These are phyloP conservation scores for Mycena venus DNA, from an alignment of 768 basidiomycete species.

Conservation along the genomic window DNA sequence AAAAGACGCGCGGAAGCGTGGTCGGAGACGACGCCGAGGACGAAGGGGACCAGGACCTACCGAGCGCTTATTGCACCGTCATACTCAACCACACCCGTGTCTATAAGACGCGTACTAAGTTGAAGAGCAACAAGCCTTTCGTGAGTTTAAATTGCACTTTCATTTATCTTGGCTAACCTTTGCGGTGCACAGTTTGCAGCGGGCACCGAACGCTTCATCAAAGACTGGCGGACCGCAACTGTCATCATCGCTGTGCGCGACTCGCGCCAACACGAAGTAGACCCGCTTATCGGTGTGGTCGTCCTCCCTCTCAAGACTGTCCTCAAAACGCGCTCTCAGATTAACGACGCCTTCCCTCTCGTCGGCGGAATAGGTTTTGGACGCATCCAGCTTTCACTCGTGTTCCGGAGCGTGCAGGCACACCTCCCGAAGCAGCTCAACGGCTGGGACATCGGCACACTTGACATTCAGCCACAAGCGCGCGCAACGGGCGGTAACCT, in stretches of 20 bases:
- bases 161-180: neutral
- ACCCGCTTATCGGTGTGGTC: constrained; percentile 81
- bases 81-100: constrained; percentile 59
- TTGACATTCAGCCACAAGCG: constrained; percentile 61
- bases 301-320: constrained; percentile 63
- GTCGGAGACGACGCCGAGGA: constrained; percentile 67
- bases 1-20: constrained; percentile 66
- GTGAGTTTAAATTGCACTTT: constrained; percentile 42
- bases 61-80: constrained; percentile 71
- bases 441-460: constrained; percentile 80
- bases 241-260: constrained; percentile 79
- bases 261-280: constrained; percentile 65
- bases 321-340: constrained; percentile 64
- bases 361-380: constrained; percentile 80
- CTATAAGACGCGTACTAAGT: constrained; percentile 61
- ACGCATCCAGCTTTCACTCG: constrained; percentile 71
- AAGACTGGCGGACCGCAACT: constrained; percentile 71
- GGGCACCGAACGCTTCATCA: constrained; percentile 77
- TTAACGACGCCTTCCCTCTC: constrained; percentile 72
- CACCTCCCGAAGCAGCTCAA: constrained; percentile 67
- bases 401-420: constrained; percentile 77
- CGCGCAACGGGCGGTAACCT: constrained; percentile 43
- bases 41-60: constrained; percentile 71
- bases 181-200: constrained; percentile 62
- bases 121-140: constrained; percentile 60